Conservation (phyloP, 495 filamentous ascomycete species). For the Annulohypoxylon moriforme region DNA sequence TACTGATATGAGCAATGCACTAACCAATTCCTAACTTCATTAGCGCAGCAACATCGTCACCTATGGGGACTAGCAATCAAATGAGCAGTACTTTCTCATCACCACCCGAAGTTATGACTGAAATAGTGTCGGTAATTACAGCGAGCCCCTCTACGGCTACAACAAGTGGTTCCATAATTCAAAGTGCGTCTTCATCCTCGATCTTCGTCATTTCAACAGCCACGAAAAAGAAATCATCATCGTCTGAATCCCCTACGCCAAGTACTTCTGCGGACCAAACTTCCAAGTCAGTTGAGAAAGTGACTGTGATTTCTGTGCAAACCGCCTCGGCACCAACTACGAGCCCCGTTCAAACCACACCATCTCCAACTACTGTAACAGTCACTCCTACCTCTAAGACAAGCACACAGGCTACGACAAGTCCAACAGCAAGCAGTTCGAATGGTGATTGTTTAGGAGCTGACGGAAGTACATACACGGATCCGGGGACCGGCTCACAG, state of each 20-base stretch:
- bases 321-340: slow-evolving; percentile 10
- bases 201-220: neutral
- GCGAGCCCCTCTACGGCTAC: neutral
- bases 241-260: neutral
- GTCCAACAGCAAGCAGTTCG: neutral
- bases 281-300: neutral
- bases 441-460: slow-evolving; percentile 22
- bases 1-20: neutral
- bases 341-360: neutral
- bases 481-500: slow-evolving; percentile 20
- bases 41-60: slow-evolving; percentile 6
- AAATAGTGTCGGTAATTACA: slow-evolving; percentile 9
- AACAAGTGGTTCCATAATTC: neutral
- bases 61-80: slow-evolving; percentile 1
- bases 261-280: slow-evolving; percentile 2
- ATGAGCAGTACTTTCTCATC: slow-evolving; percentile 23
- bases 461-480: slow-evolving; percentile 43
- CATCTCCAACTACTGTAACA: slow-evolving; percentile 1
- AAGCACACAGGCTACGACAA: slow-evolving; percentile 1
- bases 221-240: neutral
- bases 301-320: slow-evolving; percentile 4
- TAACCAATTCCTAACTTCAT: neutral
- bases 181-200: neutral
- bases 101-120: slow-evolving; percentile 3
- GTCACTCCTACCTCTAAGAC: neutral